Evolutionary conservation across 371 early-diverging fungal genomes (phyloP).

Genomic region (Sanchytrium tribonematis): DNA sequence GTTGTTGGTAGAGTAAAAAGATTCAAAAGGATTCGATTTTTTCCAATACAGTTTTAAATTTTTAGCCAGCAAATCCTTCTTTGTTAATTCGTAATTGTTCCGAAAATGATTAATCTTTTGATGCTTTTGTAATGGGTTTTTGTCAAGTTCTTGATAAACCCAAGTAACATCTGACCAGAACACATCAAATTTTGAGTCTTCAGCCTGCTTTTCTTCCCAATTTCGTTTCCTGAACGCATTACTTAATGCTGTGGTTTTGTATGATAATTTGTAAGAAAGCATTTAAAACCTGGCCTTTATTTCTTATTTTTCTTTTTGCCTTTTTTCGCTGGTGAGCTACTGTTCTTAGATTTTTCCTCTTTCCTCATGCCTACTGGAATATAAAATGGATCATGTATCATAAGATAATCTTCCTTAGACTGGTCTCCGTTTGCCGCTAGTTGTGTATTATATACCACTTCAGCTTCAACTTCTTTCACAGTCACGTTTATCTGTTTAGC

Average conservation of each 20-base stretch:
- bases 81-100: conserved; percentile 30
- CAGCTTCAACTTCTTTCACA: neutral
- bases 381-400: neutral
- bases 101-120: conserved; percentile 27
- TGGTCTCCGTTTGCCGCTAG: neutral
- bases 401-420: neutral
- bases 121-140: conserved; percentile 18
- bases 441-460: neutral
- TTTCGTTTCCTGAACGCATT: neutral
- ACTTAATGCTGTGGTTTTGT: neutral
- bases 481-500: neutral
- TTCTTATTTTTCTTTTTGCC: too few relatives aligned
- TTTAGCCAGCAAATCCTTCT: conserved; percentile 28
- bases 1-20: conserved; percentile 10
- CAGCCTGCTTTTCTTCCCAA: neutral
- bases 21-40: conserved; percentile 14
- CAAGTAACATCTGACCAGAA: conserved; percentile 29
- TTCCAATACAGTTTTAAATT: conserved; percentile 25
- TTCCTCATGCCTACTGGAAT: neutral
- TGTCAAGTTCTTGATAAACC: conserved; percentile 26
- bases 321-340: neutral
- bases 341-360: neutral
- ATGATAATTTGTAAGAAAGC: neutral
- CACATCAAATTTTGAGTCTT: conserved; percentile 20
- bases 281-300: too few relatives aligned